A percentile compares a stretch with the other conserved stretches of the same genome.
Evolutionary conservation across 805 yeast genomes (phyloP).

Genomic region (Yarrowia sp.): DNA sequence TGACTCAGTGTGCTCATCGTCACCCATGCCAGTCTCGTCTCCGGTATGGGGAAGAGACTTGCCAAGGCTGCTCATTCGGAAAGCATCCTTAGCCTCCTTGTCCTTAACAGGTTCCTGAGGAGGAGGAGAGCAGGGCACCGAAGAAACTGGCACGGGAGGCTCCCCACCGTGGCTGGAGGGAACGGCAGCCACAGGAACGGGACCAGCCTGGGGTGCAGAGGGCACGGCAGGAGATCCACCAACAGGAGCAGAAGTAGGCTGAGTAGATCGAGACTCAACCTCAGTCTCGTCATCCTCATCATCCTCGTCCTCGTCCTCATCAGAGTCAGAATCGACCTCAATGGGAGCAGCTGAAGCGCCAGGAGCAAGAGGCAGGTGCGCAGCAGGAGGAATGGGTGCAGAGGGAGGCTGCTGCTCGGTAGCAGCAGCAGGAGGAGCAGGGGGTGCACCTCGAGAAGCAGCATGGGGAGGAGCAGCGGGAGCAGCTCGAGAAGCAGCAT

Average conservation of each 20-base stretch:
- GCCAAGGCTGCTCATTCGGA: constrained; percentile 29
- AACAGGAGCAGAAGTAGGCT: constrained; percentile 19
- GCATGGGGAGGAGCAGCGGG: constrained; percentile 8
- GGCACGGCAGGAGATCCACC: constrained; percentile 8
- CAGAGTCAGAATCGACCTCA: constrained; percentile 19
- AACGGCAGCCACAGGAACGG: constrained; percentile 1
- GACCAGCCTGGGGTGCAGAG: not conserved
- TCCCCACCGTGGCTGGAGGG: constrained; percentile 22
- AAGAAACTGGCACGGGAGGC: constrained; percentile 31
- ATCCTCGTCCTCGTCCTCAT: not conserved
- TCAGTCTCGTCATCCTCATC: constrained; percentile 36
- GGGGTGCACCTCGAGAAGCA: constrained; percentile 6
- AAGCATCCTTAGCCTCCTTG: constrained; percentile 24
- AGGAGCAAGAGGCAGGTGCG: not conserved
- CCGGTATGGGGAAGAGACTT: constrained; percentile 32
- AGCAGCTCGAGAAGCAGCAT: constrained; percentile 3
- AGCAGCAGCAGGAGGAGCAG: constrained; percentile 1
- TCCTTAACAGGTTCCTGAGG: constrained; percentile 21
- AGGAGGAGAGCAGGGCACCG: constrained; percentile 33
- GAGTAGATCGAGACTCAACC: constrained; percentile 31
- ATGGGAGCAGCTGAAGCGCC: constrained; percentile 11
- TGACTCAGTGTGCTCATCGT: constrained; percentile 47
- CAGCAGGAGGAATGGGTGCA: constrained; percentile 37
- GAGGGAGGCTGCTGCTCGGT: constrained; percentile 9
- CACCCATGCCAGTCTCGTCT: constrained; percentile 45